Conservation (phyloP, 352 stramenopile species). For the Globisporangium sylvaticum region DNA sequence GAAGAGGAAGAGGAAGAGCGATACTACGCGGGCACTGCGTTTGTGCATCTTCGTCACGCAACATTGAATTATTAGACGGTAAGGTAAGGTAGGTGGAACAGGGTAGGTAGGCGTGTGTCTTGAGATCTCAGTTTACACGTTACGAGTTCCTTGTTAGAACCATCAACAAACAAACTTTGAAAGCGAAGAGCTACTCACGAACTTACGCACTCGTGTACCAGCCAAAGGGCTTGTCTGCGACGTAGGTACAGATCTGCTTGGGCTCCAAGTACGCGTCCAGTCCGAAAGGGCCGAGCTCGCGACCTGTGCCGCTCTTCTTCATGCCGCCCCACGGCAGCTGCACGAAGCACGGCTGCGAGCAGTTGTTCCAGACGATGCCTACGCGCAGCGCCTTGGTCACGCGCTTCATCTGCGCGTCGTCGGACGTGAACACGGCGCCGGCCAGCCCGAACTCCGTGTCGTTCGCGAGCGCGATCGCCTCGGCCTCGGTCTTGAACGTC, state of each 20-base stretch:
- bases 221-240: constrained; percentile 62
- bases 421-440: constrained; percentile 61
- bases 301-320: constrained; percentile 81
- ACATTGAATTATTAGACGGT: constrained; percentile 15
- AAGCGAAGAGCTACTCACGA: not conserved
- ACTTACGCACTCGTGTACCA: constrained; percentile 46
- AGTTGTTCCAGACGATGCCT: constrained; percentile 70
- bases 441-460: constrained; percentile 77
- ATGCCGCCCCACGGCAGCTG: constrained; percentile 77
- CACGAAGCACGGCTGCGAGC: constrained; percentile 56
- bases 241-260: constrained; percentile 70
- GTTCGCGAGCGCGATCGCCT: constrained; percentile 74
- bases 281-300: constrained; percentile 62
- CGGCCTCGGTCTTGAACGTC: constrained; percentile 82
- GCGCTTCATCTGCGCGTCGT: constrained; percentile 43
- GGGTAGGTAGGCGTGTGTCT: not conserved
- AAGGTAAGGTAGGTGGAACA: not conserved
- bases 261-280: constrained; percentile 62
- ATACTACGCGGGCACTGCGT: constrained; percentile 9
- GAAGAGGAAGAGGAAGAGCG: constrained; percentile 1
- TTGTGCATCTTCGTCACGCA: constrained; percentile 13
- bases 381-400: constrained; percentile 53
- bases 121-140: not conserved
- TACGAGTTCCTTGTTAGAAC: not conserved
- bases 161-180: not conserved